These are phyloP conservation scores for Taphrina populina DNA, from an alignment of 1,139 yeast species.

Conservation along the genomic window DNA sequence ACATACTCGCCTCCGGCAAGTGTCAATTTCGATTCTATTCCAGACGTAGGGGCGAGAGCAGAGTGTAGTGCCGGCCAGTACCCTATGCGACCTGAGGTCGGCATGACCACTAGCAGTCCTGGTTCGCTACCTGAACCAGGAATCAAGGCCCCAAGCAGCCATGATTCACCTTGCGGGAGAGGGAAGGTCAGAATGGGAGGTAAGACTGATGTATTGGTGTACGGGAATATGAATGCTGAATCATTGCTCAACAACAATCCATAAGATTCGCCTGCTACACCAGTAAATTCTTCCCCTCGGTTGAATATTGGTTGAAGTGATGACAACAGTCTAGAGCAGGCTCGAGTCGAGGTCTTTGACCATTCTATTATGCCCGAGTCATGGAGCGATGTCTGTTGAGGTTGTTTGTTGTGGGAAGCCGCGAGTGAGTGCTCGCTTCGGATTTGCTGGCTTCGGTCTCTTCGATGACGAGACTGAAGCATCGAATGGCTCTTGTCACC, in stretches of 20 bases:
- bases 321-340: slow-evolving; percentile 62
- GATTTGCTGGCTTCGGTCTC: slow-evolving; percentile 4
- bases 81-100: slow-evolving; percentile 44
- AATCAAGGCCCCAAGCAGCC: slow-evolving; percentile 60
- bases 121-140: slow-evolving; percentile 69
- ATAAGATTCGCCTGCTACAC: slow-evolving; percentile 16
- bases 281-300: slow-evolving; percentile 36
- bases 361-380: slow-evolving; percentile 50
- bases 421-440: neutral
- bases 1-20: slow-evolving; percentile 15
- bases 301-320: slow-evolving; percentile 49
- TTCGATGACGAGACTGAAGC: slow-evolving; percentile 15
- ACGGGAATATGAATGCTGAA: slow-evolving; percentile 65
- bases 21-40: slow-evolving; percentile 16
- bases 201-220: slow-evolving; percentile 57
- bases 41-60: slow-evolving; percentile 27
- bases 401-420: neutral
- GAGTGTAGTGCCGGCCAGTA: slow-evolving; percentile 29
- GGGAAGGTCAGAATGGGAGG: slow-evolving; percentile 57
- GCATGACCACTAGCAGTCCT: slow-evolving; percentile 62
- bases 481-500: no score
- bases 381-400: neutral
- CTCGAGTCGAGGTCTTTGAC: slow-evolving; percentile 60
- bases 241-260: slow-evolving; percentile 35
- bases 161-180: slow-evolving; percentile 43